These are phyloP conservation scores for Neonectria neomacrospora DNA, from an alignment of 2,329 filamentous ascomycete genomes.

Conservation along the genomic window DNA sequence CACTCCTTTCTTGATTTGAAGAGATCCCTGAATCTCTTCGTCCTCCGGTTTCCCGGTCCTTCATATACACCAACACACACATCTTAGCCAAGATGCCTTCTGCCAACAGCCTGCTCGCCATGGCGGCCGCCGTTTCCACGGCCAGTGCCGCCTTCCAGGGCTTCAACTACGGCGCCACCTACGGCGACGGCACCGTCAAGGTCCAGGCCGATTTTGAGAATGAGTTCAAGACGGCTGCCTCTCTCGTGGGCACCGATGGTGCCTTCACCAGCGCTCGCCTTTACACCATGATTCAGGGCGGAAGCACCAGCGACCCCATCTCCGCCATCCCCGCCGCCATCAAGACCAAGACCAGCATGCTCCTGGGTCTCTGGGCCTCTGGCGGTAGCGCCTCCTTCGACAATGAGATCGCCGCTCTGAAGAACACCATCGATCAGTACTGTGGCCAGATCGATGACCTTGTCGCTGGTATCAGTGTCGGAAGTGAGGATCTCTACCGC, in stretches of 20 bases:
- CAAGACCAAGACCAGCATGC: constrained; percentile 78
- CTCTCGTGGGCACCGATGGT: constrained; percentile 70
- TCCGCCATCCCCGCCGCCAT: constrained; percentile 85
- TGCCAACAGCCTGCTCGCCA: constrained; percentile 45
- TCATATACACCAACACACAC: neutral
- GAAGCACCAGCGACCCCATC: constrained; percentile 72
- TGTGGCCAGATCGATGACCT: constrained; percentile 72
- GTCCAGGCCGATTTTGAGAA: constrained; percentile 73
- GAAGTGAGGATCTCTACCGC: constrained; percentile 88
- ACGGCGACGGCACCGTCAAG: constrained; percentile 70
- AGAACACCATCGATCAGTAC: constrained; percentile 74
- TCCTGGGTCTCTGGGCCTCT: constrained; percentile 88
- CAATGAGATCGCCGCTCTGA: constrained; percentile 80
- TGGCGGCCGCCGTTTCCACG: constrained; percentile 50
- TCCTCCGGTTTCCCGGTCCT: constrained; percentile 13
- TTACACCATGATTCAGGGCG: constrained; percentile 80
- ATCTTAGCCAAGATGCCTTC: constrained; percentile 46
- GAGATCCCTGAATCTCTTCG: constrained; percentile 8
- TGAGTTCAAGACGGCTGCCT: constrained; percentile 74
- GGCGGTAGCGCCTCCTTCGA: constrained; percentile 70
- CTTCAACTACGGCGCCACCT: constrained; percentile 78
- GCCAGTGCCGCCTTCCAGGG: constrained; percentile 63
- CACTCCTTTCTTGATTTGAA: neutral
- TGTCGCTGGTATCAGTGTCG: constrained; percentile 85
- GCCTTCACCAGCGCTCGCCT: constrained; percentile 75